Conservation (phyloP, 2,329 filamentous ascomycete species). For the Curvularia sp. region DNA sequence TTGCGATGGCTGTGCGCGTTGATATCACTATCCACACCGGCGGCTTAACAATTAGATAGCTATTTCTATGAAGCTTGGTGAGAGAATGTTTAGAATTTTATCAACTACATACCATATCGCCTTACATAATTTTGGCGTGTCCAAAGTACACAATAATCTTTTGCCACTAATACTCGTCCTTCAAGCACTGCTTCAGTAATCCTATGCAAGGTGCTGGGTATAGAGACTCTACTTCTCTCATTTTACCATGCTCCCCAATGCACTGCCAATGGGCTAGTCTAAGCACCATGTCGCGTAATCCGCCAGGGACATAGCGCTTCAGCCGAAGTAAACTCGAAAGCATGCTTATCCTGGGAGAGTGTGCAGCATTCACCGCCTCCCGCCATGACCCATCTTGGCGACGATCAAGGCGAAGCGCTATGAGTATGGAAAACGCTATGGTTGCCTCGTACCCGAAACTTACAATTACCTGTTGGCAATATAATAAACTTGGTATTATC, state of each 20-base stretch:
- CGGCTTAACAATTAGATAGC: no score
- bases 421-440: no score
- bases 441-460: no score
- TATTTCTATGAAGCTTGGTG: no score
- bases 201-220: not conserved
- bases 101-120: no score
- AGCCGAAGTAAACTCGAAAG: not conserved
- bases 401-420: no score
- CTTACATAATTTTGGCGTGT: not conserved
- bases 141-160: not conserved
- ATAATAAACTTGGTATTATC: no score
- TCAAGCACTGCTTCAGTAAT: not conserved
- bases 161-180: not conserved
- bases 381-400: not conserved
- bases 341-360: not conserved
- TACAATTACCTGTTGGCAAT: no score
- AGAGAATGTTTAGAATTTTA: no score
- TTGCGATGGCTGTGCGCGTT: no score
- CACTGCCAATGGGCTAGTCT: not conserved
- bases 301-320: not conserved
- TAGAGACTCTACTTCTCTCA: not conserved
- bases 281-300: not conserved
- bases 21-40: no score
- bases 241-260: not conserved
- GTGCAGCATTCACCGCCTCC: not conserved